A percentile compares a stretch with the other conserved stretches of the same genome.
These are phyloP conservation scores for Lactarius tabidus DNA, from an alignment of 768 basidiomycete species.

Conservation along the genomic window DNA sequence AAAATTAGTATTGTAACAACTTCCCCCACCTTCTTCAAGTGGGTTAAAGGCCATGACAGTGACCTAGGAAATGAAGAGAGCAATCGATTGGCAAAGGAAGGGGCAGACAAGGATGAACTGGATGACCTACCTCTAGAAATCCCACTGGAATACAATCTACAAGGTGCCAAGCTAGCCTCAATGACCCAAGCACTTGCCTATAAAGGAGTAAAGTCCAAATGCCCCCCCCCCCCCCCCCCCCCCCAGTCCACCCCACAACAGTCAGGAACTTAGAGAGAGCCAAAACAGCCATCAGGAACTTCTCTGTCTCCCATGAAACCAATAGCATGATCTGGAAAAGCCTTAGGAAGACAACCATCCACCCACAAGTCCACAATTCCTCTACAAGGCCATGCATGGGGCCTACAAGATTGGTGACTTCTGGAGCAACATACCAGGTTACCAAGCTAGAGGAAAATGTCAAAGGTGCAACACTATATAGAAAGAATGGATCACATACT, in stretches of 20 bases:
- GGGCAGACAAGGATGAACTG: not conserved
- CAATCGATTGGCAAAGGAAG: not conserved
- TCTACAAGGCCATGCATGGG: too few species aligned
- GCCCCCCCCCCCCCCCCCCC: too few species aligned
- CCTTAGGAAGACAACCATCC: too few species aligned
- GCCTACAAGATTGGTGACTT: too few species aligned
- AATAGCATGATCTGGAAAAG: too few species aligned
- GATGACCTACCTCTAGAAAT: not conserved
- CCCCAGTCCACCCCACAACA: not conserved
- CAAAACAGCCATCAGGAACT: not conserved
- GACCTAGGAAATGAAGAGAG: not conserved
- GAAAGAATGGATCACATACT: too few species aligned
- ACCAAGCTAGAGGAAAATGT: too few species aligned
- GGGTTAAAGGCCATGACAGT: not conserved
- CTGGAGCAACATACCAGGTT: too few species aligned
- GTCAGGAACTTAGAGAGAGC: not conserved
- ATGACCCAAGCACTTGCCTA: not conserved
- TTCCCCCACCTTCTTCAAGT: not conserved
- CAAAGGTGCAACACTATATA: too few species aligned
- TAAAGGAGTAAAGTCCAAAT: not conserved
- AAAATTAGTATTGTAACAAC: too few species aligned
- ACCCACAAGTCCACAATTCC: too few species aligned
- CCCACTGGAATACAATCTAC: not conserved
- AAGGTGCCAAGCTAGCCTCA: not conserved
- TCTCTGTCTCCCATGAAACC: too few species aligned